Percentiles rank a stretch among this genome's conserved stretches.
phyloP scores from a whole-genome alignment of 805 yeast genomes.

The Monosporozyma siamensis region DNA sequence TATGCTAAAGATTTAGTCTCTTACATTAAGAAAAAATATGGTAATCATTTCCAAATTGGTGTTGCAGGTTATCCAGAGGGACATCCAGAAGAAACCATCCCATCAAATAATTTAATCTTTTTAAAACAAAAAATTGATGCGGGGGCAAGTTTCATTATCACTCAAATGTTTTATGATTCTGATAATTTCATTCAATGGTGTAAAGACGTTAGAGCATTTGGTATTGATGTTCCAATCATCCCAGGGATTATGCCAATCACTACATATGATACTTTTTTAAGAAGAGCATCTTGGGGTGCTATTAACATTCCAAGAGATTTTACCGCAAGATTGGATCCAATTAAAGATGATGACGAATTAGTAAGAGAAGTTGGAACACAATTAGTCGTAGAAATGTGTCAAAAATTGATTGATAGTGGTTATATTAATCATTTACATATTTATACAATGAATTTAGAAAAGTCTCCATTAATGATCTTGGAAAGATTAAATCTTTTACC shows the following conservation, averaged over 20 bases:
- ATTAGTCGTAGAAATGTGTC: constrained; percentile 77
- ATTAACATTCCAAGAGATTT: constrained; percentile 71
- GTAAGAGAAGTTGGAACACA: constrained; percentile 83
- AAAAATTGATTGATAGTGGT: constrained; percentile 57
- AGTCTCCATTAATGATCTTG: constrained; percentile 78
- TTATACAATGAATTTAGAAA: constrained; percentile 95
- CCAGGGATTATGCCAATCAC: constrained; percentile 99
- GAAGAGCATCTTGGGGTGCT: constrained; percentile 93
- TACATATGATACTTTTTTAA: constrained; percentile 83
- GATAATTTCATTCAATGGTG: constrained; percentile 85
- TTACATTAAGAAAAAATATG: constrained; percentile 69
- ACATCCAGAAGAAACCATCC: constrained; percentile 72
- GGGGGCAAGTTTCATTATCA: constrained; percentile 88
- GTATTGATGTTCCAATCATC: constrained; percentile 76
- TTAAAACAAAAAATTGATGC: constrained; percentile 85
- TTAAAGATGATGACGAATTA: constrained; percentile 80
- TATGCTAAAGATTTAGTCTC: constrained; percentile 81
- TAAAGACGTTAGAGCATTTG: constrained; percentile 52
- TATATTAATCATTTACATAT: constrained; percentile 81
- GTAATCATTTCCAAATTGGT: constrained; percentile 86
- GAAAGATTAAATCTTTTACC: constrained; percentile 57
- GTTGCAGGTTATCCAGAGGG: constrained; percentile 98
- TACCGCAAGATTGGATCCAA: constrained; percentile 59
- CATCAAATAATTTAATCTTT: constrained; percentile 41
- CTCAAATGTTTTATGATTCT: constrained; percentile 95